Evolutionary conservation across 306 rosid species (phyloP).

Genomic region (Luffa acutangula): DNA sequence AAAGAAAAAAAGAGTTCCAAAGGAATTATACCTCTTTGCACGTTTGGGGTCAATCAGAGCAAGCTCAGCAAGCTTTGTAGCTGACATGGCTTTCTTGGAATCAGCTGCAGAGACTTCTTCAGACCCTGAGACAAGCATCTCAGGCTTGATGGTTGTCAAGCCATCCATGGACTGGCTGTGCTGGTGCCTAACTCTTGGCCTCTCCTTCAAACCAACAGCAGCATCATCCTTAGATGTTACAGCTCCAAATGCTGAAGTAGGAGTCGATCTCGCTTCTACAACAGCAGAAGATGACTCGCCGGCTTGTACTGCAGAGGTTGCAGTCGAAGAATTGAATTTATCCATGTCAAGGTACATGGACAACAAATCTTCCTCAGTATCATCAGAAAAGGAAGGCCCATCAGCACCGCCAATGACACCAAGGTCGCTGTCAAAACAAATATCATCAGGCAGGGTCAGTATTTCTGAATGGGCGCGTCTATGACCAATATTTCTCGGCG

Average conservation of each 20-base stretch:
- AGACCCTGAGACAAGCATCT: constrained; percentile 64
- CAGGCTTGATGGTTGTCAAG: constrained; percentile 65
- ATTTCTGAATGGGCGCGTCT: constrained; percentile 95
- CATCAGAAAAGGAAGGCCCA: constrained; percentile 84
- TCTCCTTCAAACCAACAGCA: constrained; percentile 33
- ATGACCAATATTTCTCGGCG: constrained; percentile 73
- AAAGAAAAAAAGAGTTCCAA: neutral
- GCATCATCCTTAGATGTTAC: constrained; percentile 34
- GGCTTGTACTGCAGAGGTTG: constrained; percentile 51
- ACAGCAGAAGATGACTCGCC: constrained; percentile 50
- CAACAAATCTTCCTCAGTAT: constrained; percentile 80
- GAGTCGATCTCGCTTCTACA: constrained; percentile 2
- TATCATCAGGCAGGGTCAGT: constrained; percentile 82
- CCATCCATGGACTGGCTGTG: constrained; percentile 99
- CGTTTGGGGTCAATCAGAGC: constrained; percentile 91
- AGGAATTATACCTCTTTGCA: constrained; percentile 62
- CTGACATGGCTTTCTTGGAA: constrained; percentile 75
- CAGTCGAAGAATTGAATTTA: constrained; percentile 75
- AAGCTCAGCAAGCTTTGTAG: constrained; percentile 87
- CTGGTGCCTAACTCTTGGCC: constrained; percentile 88
- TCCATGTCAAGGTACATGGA: constrained; percentile 97
- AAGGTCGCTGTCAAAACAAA: constrained; percentile 87
- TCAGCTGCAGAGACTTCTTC: constrained; percentile 61
- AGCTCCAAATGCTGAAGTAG: constrained; percentile 19
- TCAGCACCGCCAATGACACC: constrained; percentile 90